Base-by-base conservation (phyloP, 2,329 filamentous ascomycete genomes). In the Aspergillus pseudoterreus region DNA sequence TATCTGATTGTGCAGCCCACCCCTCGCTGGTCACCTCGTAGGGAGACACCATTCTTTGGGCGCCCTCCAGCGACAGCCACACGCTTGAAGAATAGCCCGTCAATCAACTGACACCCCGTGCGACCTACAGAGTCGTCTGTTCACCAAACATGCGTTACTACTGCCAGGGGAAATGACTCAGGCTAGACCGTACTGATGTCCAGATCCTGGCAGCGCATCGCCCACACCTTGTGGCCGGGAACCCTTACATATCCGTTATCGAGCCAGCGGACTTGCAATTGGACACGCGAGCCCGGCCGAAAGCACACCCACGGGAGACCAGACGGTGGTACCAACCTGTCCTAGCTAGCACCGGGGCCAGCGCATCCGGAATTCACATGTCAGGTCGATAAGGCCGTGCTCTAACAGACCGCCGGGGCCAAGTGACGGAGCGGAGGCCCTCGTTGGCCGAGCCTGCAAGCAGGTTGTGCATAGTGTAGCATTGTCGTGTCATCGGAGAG, bases 401-500 rank as follows among this genome's bases (percentile, higher is more conserved):
- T n/a, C 5, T 12, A 42, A 19, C 39, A 42, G 15, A 42, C 15
- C 14, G n/a, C n/a, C 11, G 35, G 35, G n/a, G 14, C 10, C 35
- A 17, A 38, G 8, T 9, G 27, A 30, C 8, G 27, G 8, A 30
- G 8, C 27, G 9, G 27, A 30, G 27, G 10, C 27, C 42, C 43
- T 42, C 22, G 24, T 49, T 45, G 50, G 42, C 45, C 35, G 33
- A 14, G 21, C 30, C 21, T 21, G 47, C 43, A 52, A 32, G 27
- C 24, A 15, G 41, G 27, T 22, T 19, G 43, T 43, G 54, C 48
- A 47, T 53, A 38, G 44, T 54, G 54, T 54, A 54, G 56, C 47
- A 57, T 57, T 46, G 45, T 42, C 43, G 56, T 57, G 46, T 50
- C 48, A 53, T 51, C 45, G 27, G 46, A 38, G 48, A 52, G 56